Evolutionary conservation across 2,329 filamentous ascomycete species (phyloP).

Genomic region (Colletotrichum spinosum): DNA sequence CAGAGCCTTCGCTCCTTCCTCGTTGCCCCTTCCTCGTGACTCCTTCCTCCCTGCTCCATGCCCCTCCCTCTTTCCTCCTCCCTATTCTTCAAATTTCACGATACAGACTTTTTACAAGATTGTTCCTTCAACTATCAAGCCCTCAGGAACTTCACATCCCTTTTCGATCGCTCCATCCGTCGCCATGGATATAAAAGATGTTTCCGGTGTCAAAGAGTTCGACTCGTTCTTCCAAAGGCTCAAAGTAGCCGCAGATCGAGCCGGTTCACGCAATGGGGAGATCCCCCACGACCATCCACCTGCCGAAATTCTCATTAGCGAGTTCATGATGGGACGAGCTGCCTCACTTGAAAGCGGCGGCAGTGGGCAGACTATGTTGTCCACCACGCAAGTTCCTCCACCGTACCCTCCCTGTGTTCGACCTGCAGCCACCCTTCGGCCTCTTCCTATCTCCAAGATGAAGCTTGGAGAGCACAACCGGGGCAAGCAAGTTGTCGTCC

Average conservation of each 20-base stretch:
- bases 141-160: too few species aligned
- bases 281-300: constrained; percentile 2
- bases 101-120: too few species aligned
- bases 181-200: constrained; percentile 17
- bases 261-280: not conserved
- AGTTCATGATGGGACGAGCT: not conserved
- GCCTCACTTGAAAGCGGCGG: not conserved
- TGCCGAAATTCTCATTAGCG: not conserved
- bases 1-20: too few species aligned
- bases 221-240: not conserved
- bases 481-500: constrained; percentile 38
- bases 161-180: too few species aligned
- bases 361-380: not conserved
- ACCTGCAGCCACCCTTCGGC: constrained; percentile 37
- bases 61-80: too few species aligned
- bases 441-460: constrained; percentile 45
- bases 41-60: too few species aligned
- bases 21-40: too few species aligned
- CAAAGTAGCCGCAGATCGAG: not conserved
- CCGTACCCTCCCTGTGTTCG: constrained; percentile 42
- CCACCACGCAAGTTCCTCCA: constrained; percentile 16
- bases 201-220: not conserved
- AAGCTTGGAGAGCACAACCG: constrained; percentile 45
- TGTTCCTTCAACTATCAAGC: too few species aligned
- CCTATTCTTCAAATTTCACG: too few species aligned